Evolutionary conservation across 139 green algal genomes (phyloP), one percentile per base, ranked within the genome.

Genomic region (Trebouxia sp.): DNA sequence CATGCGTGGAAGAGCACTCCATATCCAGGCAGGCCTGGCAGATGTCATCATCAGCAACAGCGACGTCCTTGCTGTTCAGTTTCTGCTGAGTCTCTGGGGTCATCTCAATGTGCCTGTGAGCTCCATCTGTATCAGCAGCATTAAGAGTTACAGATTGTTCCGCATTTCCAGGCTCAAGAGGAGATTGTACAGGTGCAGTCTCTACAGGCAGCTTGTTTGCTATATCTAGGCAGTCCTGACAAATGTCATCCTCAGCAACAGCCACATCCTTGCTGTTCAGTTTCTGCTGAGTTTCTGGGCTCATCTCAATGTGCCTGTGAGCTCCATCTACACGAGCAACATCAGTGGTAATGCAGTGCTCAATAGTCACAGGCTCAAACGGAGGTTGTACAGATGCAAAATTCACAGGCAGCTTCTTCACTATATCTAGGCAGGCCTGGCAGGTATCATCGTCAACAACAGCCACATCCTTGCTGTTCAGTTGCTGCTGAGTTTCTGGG

Each of bases 71-170:
- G 62, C 32, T 30, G 12, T 12, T 45, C 12, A 72, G 35, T 35
- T 72, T 35, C 62, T 45, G 62, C 62, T 72, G 32, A 30, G 62
- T 72, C 62, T 72, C 62, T 30, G 62, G 62, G 20, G 14, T 72
- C 62, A 72, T 72, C 6, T 72, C 62, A 26, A 72, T n/a, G 4
- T 72, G 32, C 32, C 62, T 43, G 11, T 72, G 62, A 45, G 62
- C 62, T 17, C 62, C 62, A 32, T 45, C 62, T 72, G 62, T 35
- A 72, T 17, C 22, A 38, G 35, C 0, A 37, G 15, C 1, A 17
- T 53, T 1, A 53, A 53, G 1, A 6, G 3, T 53, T n/a, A n/a
- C n/a, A n/a, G n/a, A n/a, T n/a, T n/a, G n/a, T n/a, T n/a, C n/a
- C n/a, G n/a, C n/a, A n/a, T n/a, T n/a, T n/a, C n/a, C n/a, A n/a